Conservation (phyloP, 768 basidiomycete species). For the Pilatotrama ljubarskyi region DNA sequence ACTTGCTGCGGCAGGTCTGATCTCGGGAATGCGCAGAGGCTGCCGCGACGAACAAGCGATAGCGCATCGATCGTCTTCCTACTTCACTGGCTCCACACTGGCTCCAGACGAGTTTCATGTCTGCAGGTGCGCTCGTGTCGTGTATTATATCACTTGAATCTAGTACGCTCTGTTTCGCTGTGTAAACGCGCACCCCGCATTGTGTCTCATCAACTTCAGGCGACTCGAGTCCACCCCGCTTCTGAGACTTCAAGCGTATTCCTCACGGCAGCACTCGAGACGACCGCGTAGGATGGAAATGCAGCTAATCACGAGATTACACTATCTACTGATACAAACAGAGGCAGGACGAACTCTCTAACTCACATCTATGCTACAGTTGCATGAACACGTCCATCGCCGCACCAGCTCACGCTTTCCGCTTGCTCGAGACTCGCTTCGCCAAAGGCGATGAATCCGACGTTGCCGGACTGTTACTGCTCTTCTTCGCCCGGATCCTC, state of each 20-base stretch:
- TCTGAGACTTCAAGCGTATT: no score
- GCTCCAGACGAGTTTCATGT: background rate
- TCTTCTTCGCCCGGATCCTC: background rate
- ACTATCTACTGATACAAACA: no score
- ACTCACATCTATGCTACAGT: no score
- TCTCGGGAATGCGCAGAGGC: background rate
- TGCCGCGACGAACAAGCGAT: slow-evolving; percentile 9
- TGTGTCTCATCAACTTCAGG: no score
- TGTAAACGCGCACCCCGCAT: no score
- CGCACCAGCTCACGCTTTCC: background rate
- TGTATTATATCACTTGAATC: background rate
- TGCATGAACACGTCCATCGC: no score
- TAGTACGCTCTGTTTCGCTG: background rate
- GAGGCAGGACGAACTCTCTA: no score
- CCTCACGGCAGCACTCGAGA: no score
- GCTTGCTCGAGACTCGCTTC: background rate
- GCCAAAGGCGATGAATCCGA: background rate
- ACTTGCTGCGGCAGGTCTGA: background rate
- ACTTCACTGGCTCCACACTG: background rate
- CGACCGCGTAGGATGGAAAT: no score
- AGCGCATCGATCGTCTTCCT: background rate
- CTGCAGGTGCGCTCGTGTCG: slow-evolving; percentile 5
- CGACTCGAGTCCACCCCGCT: no score
- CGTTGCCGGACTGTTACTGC: background rate
- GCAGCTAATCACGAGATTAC: no score